A percentile compares a stretch with the other conserved stretches of the same genome.
Conservation (phyloP, 495 filamentous ascomycete species). For the Hypoxylon rickii region DNA sequence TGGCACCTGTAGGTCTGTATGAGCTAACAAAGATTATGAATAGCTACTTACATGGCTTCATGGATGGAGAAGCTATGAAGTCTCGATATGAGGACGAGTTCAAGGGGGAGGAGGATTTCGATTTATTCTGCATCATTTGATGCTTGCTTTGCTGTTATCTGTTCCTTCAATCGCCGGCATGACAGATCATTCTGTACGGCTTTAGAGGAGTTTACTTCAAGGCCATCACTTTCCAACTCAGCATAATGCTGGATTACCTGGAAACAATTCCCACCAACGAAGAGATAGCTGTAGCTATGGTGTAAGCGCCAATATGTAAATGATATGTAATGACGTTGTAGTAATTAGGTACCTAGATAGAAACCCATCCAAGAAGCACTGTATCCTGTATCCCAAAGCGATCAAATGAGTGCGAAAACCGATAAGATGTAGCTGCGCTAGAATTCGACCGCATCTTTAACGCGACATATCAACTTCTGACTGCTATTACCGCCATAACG, state of each 20-base stretch:
- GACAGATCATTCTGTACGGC: no score
- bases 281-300: neutral
- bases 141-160: no score
- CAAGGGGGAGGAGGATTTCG: neutral
- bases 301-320: constrained; percentile 19
- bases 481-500: constrained; percentile 1
- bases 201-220: no score
- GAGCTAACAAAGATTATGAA: neutral
- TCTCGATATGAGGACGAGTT: neutral
- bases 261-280: constrained; percentile 11
- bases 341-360: constrained; percentile 3
- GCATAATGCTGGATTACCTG: constrained; percentile 32
- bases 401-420: constrained; percentile 13
- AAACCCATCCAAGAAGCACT: constrained; percentile 9
- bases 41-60: neutral
- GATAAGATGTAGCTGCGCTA: constrained; percentile 17
- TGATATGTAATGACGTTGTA: constrained; percentile 18
- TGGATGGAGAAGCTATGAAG: neutral
- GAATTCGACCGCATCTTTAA: neutral
- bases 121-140: neutral
- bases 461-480: neutral
- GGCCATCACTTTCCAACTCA: no score
- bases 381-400: constrained; percentile 19
- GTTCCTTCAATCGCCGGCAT: no score
- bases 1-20: neutral